Conservation (phyloP, 495 filamentous ascomycete genomes). For the Pseudevernia furfuracea region DNA sequence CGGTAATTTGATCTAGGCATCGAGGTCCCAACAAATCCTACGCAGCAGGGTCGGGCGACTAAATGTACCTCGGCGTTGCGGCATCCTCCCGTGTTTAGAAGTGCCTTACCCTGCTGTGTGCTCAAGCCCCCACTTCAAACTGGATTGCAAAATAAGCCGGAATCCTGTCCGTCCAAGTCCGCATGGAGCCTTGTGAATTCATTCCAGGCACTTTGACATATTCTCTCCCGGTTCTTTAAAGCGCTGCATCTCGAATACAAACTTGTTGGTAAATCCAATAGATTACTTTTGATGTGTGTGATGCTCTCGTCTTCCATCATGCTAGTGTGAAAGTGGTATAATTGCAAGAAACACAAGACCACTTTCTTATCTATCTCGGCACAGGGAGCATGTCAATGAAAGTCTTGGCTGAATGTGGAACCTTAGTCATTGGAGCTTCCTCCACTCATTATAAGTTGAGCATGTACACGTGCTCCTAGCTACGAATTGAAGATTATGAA, state of each 20-base stretch:
- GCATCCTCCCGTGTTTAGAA: background rate
- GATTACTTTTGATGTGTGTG: background rate
- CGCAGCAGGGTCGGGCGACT: background rate
- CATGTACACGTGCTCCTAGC: background rate
- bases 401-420: background rate
- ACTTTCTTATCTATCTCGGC: background rate
- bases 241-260: background rate
- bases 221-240: background rate
- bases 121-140: background rate
- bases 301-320: background rate
- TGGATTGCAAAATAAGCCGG: no score
- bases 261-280: background rate
- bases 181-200: no score
- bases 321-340: no score
- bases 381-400: background rate
- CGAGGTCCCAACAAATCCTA: background rate
- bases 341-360: no score
- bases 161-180: no score
- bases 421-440: background rate
- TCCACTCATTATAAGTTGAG: background rate
- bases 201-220: no score
- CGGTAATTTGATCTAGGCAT: background rate
- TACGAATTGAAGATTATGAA: background rate
- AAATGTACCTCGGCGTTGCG: background rate
- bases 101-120: background rate